These are phyloP conservation scores for Aspergillus homomorphus DNA, from an alignment of 495 filamentous ascomycete species.

Conservation along the genomic window DNA sequence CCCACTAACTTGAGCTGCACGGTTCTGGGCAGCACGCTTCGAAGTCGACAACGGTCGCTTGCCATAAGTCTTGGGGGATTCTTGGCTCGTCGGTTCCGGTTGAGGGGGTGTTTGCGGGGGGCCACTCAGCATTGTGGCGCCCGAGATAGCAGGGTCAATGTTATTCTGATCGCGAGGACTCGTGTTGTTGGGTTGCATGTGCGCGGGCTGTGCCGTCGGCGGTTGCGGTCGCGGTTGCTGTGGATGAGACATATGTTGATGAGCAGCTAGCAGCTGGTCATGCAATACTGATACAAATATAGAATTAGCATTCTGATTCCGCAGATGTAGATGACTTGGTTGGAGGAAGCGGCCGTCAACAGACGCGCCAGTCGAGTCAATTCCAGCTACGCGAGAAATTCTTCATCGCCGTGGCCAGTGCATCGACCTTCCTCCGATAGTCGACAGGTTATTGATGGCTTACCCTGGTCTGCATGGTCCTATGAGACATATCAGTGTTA, in stretches of 20 bases:
- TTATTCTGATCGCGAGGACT: conserved; percentile 49
- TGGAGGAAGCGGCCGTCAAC: background rate
- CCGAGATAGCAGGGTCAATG: conserved; percentile 53
- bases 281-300: conserved; percentile 43
- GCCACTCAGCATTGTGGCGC: conserved; percentile 38
- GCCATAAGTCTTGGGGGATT: conserved; percentile 50
- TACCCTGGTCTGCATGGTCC: conserved; percentile 55
- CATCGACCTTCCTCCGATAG: background rate
- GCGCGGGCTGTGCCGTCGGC: conserved; percentile 35
- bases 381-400: background rate
- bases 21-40: conserved; percentile 94
- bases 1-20: conserved; percentile 83
- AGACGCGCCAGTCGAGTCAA: background rate
- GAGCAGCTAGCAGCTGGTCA: conserved; percentile 52
- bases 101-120: conserved; percentile 39
- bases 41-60: conserved; percentile 92
- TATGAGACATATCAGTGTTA: conserved; percentile 20
- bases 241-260: conserved; percentile 42
- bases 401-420: background rate
- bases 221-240: conserved; percentile 38
- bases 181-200: conserved; percentile 40
- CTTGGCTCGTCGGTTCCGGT: conserved; percentile 36
- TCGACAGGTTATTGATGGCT: conserved; percentile 21
- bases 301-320: conserved; percentile 18
- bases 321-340: background rate